Conservation (phyloP, 179 eudicot genomes). For the Drosera spatulata region DNA sequence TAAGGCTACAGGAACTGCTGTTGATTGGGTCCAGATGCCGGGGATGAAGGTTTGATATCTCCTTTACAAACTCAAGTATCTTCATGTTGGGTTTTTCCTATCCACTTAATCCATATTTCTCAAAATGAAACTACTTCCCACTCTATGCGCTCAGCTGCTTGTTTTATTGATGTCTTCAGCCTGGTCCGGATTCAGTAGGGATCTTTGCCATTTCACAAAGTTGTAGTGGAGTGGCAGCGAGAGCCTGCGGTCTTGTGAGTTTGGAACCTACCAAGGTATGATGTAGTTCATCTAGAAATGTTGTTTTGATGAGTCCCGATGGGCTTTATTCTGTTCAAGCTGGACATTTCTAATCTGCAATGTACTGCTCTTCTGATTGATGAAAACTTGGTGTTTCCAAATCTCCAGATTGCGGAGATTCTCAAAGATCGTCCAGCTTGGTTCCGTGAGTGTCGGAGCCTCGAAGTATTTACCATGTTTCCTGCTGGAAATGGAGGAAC, state of each 20-base stretch:
- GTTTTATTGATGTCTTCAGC: conserved; percentile 27
- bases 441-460: conserved; percentile 31
- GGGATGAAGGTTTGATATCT: conserved; percentile 74
- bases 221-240: conserved; percentile 97
- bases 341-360: too few relatives aligned
- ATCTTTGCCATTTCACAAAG: conserved; percentile 12
- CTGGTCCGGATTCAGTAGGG: conserved; percentile 99
- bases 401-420: conserved; percentile 67
- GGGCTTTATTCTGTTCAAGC: background rate
- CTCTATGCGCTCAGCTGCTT: background rate
- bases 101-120: background rate
- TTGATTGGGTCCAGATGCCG: too few relatives aligned
- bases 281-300: background rate
- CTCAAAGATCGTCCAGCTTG: conserved; percentile 94
- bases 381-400: background rate
- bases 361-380: too few relatives aligned
- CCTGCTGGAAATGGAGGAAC: conserved; percentile 92
- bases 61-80: background rate
- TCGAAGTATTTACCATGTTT: conserved; percentile 65
- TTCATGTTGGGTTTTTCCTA: background rate
- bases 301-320: background rate
- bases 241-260: conserved; percentile 96
- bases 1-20: too few relatives aligned
- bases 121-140: background rate
- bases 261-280: conserved; percentile 89